Percentiles rank a stretch among this genome's conserved stretches.
phyloP scores from a whole-genome alignment of 192 early-diverging fungal genomes.

The Coemansia sp. region DNA sequence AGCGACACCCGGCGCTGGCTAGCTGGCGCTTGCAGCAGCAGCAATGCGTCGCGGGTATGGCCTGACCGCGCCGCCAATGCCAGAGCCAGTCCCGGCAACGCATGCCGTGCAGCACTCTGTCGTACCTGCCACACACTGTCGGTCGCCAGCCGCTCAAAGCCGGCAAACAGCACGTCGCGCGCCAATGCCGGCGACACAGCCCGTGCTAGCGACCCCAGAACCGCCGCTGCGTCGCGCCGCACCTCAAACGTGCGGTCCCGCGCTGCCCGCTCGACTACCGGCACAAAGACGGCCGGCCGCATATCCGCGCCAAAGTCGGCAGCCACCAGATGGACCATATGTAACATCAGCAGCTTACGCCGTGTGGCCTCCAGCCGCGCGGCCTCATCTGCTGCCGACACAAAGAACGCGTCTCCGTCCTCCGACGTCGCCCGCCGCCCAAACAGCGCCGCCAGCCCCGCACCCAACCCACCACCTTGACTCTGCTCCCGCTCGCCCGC shows the following conservation, averaged over 20 bases:
- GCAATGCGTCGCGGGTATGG: neutral
- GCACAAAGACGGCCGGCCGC: conserved; percentile 49
- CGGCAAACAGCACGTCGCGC: conserved; percentile 36
- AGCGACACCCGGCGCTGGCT: conserved; percentile 23
- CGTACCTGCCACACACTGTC: conserved; percentile 50
- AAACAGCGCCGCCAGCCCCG: conserved; percentile 31
- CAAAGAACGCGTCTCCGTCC: conserved; percentile 16
- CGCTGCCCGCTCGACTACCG: conserved; percentile 42
- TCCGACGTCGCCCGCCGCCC: conserved; percentile 8
- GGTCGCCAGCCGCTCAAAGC: conserved; percentile 28
- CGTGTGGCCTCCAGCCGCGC: conserved; percentile 34
- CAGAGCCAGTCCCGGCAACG: conserved; percentile 43
- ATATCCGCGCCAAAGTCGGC: conserved; percentile 33
- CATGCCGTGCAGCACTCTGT: conserved; percentile 41
- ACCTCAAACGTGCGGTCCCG: conserved; percentile 40
- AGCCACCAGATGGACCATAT: conserved; percentile 44
- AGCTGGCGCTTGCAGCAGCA: neutral
- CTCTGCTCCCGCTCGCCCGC: too few species aligned
- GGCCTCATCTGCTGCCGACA: conserved; percentile 35
- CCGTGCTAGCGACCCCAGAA: conserved; percentile 38
- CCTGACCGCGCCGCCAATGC: conserved; percentile 35
- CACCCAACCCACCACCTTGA: conserved; percentile 5
- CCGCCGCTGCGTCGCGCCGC: conserved; percentile 46
- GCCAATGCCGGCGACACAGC: conserved; percentile 45
- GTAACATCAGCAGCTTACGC: conserved; percentile 45